Evolutionary conservation across 2,329 filamentous ascomycete species (phyloP).

Genomic region (Trichophyton simii): DNA sequence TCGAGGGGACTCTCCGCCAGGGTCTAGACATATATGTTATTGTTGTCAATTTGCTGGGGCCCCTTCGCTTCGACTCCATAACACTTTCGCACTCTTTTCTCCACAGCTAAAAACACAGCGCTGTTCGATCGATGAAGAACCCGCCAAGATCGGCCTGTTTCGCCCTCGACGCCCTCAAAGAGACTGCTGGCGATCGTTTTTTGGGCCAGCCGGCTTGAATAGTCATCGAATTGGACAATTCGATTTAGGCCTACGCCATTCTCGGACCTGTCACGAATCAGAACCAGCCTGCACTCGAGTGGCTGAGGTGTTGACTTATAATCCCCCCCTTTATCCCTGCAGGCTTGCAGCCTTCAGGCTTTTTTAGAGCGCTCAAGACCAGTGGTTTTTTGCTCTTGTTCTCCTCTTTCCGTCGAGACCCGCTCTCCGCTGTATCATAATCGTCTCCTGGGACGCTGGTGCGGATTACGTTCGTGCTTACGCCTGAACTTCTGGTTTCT

Average conservation of each 20-base stretch:
- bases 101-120: neutral
- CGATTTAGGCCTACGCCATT: neutral
- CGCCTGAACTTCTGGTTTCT: neutral
- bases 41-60: neutral
- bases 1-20: neutral
- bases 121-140: neutral
- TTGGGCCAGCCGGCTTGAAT: neutral
- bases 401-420: constrained; percentile 3
- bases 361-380: neutral
- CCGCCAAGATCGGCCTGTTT: neutral
- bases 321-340: constrained; percentile 1
- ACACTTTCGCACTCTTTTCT: neutral
- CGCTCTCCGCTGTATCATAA: neutral
- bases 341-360: neutral
- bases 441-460: neutral
- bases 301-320: neutral
- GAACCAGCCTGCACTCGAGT: neutral
- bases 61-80: neutral
- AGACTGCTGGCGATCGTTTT: neutral
- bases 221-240: neutral
- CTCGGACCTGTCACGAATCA: neutral
- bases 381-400: neutral
- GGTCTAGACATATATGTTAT: neutral
- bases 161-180: neutral
- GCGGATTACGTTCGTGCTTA: neutral